phyloP scores from a whole-genome alignment of 345 rosid genomes.

The Microcos paniculata region DNA sequence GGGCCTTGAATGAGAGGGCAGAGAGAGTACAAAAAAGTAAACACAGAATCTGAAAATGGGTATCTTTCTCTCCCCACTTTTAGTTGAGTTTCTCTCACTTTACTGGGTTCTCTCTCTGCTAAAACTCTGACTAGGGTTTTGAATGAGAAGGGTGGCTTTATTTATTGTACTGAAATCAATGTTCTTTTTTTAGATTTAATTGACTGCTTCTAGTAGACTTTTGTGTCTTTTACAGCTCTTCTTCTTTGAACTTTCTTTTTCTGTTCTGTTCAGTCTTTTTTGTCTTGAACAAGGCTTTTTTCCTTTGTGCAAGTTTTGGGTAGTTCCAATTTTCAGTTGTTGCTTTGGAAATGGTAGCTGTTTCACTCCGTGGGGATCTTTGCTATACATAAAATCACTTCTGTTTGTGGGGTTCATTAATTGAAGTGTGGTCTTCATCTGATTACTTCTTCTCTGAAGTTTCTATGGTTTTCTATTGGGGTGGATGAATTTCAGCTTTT shows the following conservation, averaged over 20 bases:
- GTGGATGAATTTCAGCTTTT: slow-evolving; percentile 24
- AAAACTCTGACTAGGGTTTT: slow-evolving; percentile 71
- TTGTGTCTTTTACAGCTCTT: slow-evolving; percentile 31
- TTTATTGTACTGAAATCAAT: slow-evolving; percentile 66
- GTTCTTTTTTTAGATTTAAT: slow-evolving; percentile 39
- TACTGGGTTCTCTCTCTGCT: slow-evolving; percentile 31
- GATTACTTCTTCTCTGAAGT: slow-evolving; percentile 11
- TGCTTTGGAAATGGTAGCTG: slow-evolving; percentile 36
- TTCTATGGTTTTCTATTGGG: neutral
- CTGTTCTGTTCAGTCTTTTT: slow-evolving; percentile 22
- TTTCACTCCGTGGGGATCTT: slow-evolving; percentile 27
- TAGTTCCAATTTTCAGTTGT: slow-evolving; percentile 26
- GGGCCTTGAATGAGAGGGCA: slow-evolving; percentile 31
- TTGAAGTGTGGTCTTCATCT: slow-evolving; percentile 16
- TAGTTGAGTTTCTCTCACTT: slow-evolving; percentile 33
- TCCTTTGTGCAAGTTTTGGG: slow-evolving; percentile 27
- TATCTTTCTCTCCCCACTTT: slow-evolving; percentile 66
- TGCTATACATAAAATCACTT: slow-evolving; percentile 16
- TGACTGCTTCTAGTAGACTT: slow-evolving; percentile 49
- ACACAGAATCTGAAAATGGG: slow-evolving; percentile 79
- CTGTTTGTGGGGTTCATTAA: slow-evolving; percentile 21
- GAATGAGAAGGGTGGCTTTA: slow-evolving; percentile 29
- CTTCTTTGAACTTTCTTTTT: slow-evolving; percentile 31
- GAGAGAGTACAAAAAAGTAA: slow-evolving; percentile 56
- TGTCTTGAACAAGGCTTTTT: slow-evolving; percentile 24